Base-by-base conservation (phyloP, 1,284 basidiomycete species). In the Butyriboletus appendiculatus region DNA sequence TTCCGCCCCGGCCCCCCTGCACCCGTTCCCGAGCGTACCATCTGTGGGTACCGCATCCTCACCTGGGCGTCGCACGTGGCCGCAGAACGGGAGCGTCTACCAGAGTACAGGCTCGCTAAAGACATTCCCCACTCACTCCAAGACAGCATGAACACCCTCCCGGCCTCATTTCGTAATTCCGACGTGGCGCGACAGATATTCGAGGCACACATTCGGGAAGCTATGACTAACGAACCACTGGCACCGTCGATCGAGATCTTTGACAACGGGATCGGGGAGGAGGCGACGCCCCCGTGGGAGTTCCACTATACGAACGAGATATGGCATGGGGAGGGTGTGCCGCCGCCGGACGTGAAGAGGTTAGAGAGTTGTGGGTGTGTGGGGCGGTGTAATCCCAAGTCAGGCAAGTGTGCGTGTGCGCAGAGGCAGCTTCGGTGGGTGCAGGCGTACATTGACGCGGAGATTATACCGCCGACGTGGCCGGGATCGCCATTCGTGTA, bases 241-340 rank as follows among this genome's bases (percentile, higher is more conserved):
- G 85, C 87, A 1, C 89, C 88, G 0, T 70, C 72, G 3, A 88
- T 94, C 58, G 69, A 72, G 16, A 77, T 95, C 14, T 70, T 80
- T 39, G 57, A 72, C 55, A 92, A 92, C 60, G 66, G 78, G 0
- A 72, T 90, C 20, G 88, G 90, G 55, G 69, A 76, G 8, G 84
- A 88, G 52, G 75, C 79, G 1, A 85, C 84, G 8, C 88, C 88
- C 0, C 79, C 77, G 7, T 89, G 85, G 80, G 90, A 92, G 62
- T 92, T 92, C 61, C 76, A 85, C 58, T 92, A 92, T 63, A 84
- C 86, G 12, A 92, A 92, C 67, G 72, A 79, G 53, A 84, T 93
- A 76, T 87, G 89, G 76, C 84, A 86, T 55, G 81, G 79, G 2
- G 75, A 81, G 15, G 81, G 75, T 9, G 87, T 94, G 2, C 85